Evolutionary conservation across 768 basidiomycete genomes (phyloP), one percentile per base, ranked within the genome.

Genomic region (Leucocoprinus birnbaumii): DNA sequence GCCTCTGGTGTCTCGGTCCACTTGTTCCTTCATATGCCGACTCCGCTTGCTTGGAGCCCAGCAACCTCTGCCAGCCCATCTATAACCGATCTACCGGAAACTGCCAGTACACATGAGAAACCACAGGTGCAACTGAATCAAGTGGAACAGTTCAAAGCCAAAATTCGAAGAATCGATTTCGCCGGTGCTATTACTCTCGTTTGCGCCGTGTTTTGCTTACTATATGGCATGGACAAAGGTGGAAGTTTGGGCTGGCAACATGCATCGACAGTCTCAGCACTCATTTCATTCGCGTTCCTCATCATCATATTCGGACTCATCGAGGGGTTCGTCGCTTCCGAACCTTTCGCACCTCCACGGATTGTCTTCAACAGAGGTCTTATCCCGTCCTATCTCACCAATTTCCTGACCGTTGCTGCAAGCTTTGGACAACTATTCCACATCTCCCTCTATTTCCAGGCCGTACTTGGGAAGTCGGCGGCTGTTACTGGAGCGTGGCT

Each of bases 111-210:
- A 10, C 4, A 38, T 6, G 38, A 38, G 13, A 38, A 13, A 38
- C 16, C 13, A 38, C 5, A 31, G 31, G n/a, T n/a, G n/a, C n/a
- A n/a, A n/a, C 38, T 16, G n/a, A 38, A 38, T n/a, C 38, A 7
- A 38, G 38, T 38, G 13, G 38, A 38, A n/a, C 16, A 10, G 16
- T 73, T 86, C 59, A 62, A 61, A 4, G 71, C 68, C 3, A 86
- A 85, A 55, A 66, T 87, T 50, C 76, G 74, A 55, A 77, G 85
- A 16, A 71, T 88, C 55, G 86, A 88, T 68, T 85, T 85, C 58
- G 66, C 68, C 3, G 86, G 86, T 13, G 82, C 85, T 1, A 42
- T 77, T 38, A 70, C 75, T 6, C 79, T 87, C 38, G 76, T 87
- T 24, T 51, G 77, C n/a, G 68, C 81, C 18, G 70, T 85, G 22